These are phyloP conservation scores for Ceratobasidium sp. DNA, from an alignment of 1,284 basidiomycete species.

Conservation along the genomic window DNA sequence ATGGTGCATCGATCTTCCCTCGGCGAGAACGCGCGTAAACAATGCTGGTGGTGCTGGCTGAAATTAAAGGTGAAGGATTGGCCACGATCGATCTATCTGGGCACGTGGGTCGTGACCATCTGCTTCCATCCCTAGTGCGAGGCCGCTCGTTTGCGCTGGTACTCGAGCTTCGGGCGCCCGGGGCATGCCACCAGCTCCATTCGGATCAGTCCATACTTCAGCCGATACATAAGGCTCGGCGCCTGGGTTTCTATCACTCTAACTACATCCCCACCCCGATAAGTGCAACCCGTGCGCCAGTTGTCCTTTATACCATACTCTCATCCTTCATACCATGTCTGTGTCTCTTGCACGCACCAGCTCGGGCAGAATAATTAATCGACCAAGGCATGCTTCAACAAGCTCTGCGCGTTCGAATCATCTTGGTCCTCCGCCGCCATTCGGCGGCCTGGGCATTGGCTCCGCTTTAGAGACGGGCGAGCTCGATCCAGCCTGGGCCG, in stretches of 20 bases:
- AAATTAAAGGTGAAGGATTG: not conserved
- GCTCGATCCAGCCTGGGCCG: constrained; percentile 22
- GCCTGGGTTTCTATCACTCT: not conserved
- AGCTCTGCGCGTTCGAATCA: constrained; percentile 33
- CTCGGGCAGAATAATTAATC: constrained; percentile 23
- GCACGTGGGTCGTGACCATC: constrained; percentile 35
- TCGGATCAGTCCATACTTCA: not conserved
- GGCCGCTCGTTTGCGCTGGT: constrained; percentile 3
- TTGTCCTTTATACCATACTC: not conserved
- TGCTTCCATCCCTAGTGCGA: constrained; percentile 25
- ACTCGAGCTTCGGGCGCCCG: constrained; percentile 2
- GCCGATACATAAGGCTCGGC: constrained; percentile 18
- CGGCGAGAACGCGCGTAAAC: constrained; percentile 1
- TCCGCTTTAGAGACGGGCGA: constrained; percentile 33
- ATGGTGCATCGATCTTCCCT: constrained; percentile 4
- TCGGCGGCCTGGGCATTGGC: not conserved
- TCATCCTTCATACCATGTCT: constrained; percentile 16
- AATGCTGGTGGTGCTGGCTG: not conserved
- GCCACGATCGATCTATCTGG: not conserved
- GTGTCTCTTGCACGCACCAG: constrained; percentile 13
- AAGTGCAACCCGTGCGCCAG: not conserved
- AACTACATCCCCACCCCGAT: not conserved
- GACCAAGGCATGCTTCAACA: constrained; percentile 20
- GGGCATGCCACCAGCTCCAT: constrained; percentile 15
- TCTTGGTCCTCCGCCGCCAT: constrained; percentile 28